phyloP scores from a whole-genome alignment of 148 eudicot genomes.

The Fagopyrum tataricum region DNA sequence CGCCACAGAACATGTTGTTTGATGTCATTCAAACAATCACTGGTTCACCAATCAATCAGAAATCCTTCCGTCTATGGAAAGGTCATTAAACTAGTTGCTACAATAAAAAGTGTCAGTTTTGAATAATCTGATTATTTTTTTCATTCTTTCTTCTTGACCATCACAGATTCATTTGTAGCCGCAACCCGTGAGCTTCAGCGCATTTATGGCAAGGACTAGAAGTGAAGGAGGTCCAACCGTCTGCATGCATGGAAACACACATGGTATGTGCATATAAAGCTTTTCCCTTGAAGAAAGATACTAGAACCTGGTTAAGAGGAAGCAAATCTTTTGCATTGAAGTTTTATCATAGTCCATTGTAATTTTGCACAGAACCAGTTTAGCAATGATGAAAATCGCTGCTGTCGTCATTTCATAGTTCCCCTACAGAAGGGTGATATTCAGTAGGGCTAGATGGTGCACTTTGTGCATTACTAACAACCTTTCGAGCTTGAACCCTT shows the following conservation, averaged over 20 bases:
- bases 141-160: constrained; percentile 13
- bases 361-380: constrained; percentile 8
- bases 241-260: background rate
- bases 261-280: constrained; percentile 8
- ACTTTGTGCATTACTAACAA: constrained; percentile 12
- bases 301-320: constrained; percentile 1
- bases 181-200: constrained; percentile 83
- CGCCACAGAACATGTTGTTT: constrained; percentile 63
- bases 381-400: constrained; percentile 2
- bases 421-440: constrained; percentile 10
- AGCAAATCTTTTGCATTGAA: background rate
- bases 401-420: background rate
- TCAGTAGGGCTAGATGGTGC: constrained; percentile 13
- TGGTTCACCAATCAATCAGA: constrained; percentile 69
- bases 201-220: constrained; percentile 65
- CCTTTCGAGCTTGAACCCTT: background rate
- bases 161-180: constrained; percentile 64
- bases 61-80: constrained; percentile 70
- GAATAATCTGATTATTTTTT: constrained; percentile 1
- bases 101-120: background rate
- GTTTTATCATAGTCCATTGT: constrained; percentile 1
- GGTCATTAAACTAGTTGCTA: constrained; percentile 28
- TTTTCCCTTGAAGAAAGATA: constrained; percentile 5
- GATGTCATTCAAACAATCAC: constrained; percentile 70
- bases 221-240: constrained; percentile 15